Evolutionary conservation across 805 yeast genomes (phyloP), one percentile per base, ranked within the genome.

Genomic region (Nematodospora valgi): DNA sequence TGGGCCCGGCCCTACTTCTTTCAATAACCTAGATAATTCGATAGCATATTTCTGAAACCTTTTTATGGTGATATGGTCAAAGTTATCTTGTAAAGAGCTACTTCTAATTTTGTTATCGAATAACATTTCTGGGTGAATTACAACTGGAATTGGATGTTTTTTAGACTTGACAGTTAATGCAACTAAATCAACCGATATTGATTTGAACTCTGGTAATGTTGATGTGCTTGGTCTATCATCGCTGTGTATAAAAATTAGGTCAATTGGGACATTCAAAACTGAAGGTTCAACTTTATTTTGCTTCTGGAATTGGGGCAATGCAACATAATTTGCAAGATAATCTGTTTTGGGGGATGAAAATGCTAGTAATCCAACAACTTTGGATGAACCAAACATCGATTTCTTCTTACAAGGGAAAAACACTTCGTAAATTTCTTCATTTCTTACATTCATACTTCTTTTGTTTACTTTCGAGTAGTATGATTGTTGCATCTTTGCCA

Each of bases 141-240:
- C 64, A 3, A 61, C 44, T 0, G 70, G 70, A 8, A 64, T 56
- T 0, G 66, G 65, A 11, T 54, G 28, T 14, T 45, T 43, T 35
- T 56, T 57, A 2, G 67, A 54, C 39, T 57, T 57, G 16, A 60
- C 39, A 0, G 67, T 58, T 25, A 58, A 40, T 3, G 54, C 55
- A 2, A 56, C 50, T 23, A 65, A 40, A 23, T 64, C 69, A 4
- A 55, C 61, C 1, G 52, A 34, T 1, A 65, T 41, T 16, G 48
- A 39, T 29, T 45, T 52, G 30, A 63, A 45, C 12, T 57, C 62
- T 1, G 61, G 61, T 4, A 47, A 39, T 2, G 46, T 32, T 6
- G 30, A n/a, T n/a, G 35, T 14, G 35, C 35, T 14, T 32, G 28
- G 24, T 12, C 32, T 39, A 6, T 39, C 39, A 31, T 54, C 54